Conservation (phyloP, 2,329 filamentous ascomycete genomes). For the Nectriaceae sp. region DNA sequence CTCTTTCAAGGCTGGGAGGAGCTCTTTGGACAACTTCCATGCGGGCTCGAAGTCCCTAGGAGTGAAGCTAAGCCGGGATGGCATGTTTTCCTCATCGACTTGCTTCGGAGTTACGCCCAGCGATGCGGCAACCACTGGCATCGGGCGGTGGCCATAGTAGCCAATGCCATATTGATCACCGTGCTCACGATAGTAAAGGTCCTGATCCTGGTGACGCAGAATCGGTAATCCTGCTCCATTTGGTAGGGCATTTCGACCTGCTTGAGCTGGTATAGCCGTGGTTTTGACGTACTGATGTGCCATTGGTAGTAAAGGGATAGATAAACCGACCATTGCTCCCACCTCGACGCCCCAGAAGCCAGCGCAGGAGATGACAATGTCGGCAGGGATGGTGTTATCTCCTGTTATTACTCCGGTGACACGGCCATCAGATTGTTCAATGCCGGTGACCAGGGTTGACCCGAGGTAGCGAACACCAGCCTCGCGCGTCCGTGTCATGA, state of each 20-base stretch:
- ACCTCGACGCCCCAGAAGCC: constrained; percentile 69
- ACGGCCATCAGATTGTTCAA: constrained; percentile 47
- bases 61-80: constrained; percentile 62
- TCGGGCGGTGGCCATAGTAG: constrained; percentile 63
- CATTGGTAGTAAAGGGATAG: constrained; percentile 60
- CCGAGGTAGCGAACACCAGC: constrained; percentile 62
- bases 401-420: constrained; percentile 59
- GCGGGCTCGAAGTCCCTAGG: constrained; percentile 60
- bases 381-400: constrained; percentile 52
- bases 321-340: constrained; percentile 59
- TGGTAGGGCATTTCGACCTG: constrained; percentile 34
- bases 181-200: constrained; percentile 66
- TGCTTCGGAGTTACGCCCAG: constrained; percentile 54
- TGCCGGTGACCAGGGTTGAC: constrained; percentile 58
- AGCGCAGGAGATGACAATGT: constrained; percentile 63
- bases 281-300: constrained; percentile 68
- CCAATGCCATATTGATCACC: constrained; percentile 64
- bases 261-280: constrained; percentile 48
- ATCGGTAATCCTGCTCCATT: constrained; percentile 59
- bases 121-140: constrained; percentile 58
- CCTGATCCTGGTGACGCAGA: constrained; percentile 62
- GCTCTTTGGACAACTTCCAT: constrained; percentile 56
- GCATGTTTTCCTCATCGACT: constrained; percentile 62
- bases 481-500: constrained; percentile 57
- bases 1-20: constrained; percentile 54